These are phyloP conservation scores for Agaricus subrufescens DNA, from an alignment of 768 basidiomycete genomes.

Conservation along the genomic window DNA sequence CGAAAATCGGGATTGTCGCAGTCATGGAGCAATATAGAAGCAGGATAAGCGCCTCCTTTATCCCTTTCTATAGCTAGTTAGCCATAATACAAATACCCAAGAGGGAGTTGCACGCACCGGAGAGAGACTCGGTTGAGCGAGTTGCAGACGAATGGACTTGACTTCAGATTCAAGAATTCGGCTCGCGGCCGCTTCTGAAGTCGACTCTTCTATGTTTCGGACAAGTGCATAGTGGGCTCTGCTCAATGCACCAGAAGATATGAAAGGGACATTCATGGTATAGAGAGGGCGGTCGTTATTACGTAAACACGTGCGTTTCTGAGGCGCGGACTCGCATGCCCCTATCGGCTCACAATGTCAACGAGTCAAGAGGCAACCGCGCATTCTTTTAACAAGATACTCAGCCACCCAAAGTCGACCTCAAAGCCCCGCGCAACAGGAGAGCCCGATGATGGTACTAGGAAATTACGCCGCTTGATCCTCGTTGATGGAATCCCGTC, in stretches of 20 bases:
- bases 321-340: background rate
- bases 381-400: constrained; percentile 77
- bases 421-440: constrained; percentile 60
- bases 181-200: constrained; percentile 55
- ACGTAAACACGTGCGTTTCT: background rate
- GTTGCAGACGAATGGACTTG: constrained; percentile 44
- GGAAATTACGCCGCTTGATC: constrained; percentile 81
- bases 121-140: constrained; percentile 45
- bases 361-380: constrained; percentile 34
- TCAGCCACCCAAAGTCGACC: constrained; percentile 61
- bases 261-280: constrained; percentile 70
- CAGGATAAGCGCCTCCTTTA: constrained; percentile 62
- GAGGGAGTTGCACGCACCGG: constrained; percentile 39
- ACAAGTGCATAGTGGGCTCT: constrained; percentile 75
- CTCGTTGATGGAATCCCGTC: constrained; percentile 90
- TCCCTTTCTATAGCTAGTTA: constrained; percentile 45
- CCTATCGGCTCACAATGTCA: background rate
- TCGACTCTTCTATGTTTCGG: constrained; percentile 61
- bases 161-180: constrained; percentile 57
- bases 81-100: constrained; percentile 9
- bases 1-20: constrained; percentile 36
- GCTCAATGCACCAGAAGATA: constrained; percentile 73
- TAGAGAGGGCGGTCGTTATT: background rate
- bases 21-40: constrained; percentile 66
- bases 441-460: constrained; percentile 73